Base-by-base conservation (phyloP, 495 filamentous ascomycete genomes). In the Penicillium dipodomyicola region DNA sequence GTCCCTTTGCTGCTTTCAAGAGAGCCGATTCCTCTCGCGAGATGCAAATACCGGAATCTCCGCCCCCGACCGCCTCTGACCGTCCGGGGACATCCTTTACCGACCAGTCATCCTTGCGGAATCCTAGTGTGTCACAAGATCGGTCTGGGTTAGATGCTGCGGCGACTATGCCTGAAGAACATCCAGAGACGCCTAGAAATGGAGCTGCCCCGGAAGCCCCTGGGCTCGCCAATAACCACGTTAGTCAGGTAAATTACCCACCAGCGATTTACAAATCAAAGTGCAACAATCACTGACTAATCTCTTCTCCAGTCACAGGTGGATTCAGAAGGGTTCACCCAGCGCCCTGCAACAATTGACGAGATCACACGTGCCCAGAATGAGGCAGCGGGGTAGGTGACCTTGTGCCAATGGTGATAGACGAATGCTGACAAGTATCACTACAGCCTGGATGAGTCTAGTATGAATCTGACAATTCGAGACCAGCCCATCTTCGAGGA, bases 401-500 rank as follows among this genome's bases (percentile, higher is more conserved):
- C 37, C 27, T 25, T 52, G 42, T 17, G 12, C 1, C 8, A 32
- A 30, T 35, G 17, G 4, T 37, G 25, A 56, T 41, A 27, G 23
- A 40, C 49, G 62, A 48, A 52, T 57, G 50, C 63, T 70, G 17
- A 71, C 37, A 33, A 33, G 11, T 47, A 6, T 22, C 72, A 58
- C 59, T 57, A 49, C 78, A 85, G 69, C 71, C 68, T 72, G 52
- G 88, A 90, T 37, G 87, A 90, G 47, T 78, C 84, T 25, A 80
- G 87, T 54, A 89, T 96, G 73, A 97, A 94, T 68, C 76, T 99
- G 25, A 94, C 87, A 57, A 99, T 99, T 59, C 82, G 90, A 58
- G 92, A 91, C 60, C 89, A 95, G 56, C 93, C 96, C 1, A 95
- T 99, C 54, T 85, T 86, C 20, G 94, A 98, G 72, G 94, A 97